A percentile compares a stretch with the other conserved stretches of the same genome.
Evolutionary conservation across 495 filamentous ascomycete species (phyloP).

Genomic region (Penicillium cosmopolitanum): DNA sequence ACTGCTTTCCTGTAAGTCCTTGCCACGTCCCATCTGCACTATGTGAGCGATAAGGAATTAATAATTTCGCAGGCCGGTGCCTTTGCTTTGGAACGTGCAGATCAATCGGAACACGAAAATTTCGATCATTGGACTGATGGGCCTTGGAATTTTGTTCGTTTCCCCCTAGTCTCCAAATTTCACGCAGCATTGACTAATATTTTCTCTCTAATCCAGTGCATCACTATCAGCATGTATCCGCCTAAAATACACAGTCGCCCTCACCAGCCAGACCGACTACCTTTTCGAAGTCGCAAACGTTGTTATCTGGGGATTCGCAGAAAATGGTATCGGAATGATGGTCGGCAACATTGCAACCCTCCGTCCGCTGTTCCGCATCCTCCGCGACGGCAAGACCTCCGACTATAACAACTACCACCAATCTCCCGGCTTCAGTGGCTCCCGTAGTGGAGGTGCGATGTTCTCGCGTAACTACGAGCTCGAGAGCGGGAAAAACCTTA

Average conservation of each 20-base stretch:
- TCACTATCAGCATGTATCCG: conserved; percentile 29
- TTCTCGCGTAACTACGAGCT: conserved; percentile 21
- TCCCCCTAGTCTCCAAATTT: background rate
- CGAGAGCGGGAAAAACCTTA: conserved; percentile 17
- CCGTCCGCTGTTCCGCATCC: conserved; percentile 28
- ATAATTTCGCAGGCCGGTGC: conserved; percentile 35
- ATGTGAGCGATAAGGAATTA: conserved; percentile 1
- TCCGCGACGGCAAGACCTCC: conserved; percentile 23
- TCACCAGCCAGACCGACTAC: conserved; percentile 24
- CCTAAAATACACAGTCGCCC: conserved; percentile 31
- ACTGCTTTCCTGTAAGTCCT: conserved; percentile 49
- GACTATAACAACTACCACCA: conserved; percentile 12
- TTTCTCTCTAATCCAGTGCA: conserved; percentile 13
- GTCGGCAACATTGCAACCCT: conserved; percentile 34
- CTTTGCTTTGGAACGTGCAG: conserved; percentile 53
- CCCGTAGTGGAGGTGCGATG: conserved; percentile 10
- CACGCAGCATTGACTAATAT: background rate
- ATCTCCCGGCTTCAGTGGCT: conserved; percentile 9
- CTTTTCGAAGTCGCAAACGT: conserved; percentile 27
- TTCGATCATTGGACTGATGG: conserved; percentile 51
- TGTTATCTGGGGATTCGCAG: conserved; percentile 34
- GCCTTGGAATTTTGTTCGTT: conserved; percentile 52
- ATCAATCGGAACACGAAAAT: conserved; percentile 50
- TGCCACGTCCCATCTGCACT: conserved; percentile 9
- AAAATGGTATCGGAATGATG: conserved; percentile 34